phyloP scores from a whole-genome alignment of 2,329 filamentous ascomycete species.

The Coleophoma cylindrospora region DNA sequence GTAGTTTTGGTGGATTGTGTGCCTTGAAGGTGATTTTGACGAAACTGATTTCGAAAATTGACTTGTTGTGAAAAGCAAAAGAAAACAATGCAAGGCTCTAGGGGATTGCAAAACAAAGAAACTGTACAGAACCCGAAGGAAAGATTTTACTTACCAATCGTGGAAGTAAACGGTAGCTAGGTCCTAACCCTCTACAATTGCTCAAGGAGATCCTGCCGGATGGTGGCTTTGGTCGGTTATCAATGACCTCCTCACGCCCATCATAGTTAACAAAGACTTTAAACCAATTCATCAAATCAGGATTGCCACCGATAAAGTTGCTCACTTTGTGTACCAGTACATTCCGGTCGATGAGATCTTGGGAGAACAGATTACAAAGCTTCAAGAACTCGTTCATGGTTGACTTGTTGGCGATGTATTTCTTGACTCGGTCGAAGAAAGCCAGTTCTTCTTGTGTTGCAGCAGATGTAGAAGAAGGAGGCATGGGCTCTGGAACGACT shows the following conservation, averaged over 20 bases:
- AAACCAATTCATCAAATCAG: conserved; percentile 86
- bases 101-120: neutral
- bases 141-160: conserved; percentile 54
- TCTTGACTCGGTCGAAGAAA: conserved; percentile 96
- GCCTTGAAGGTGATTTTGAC: too few relatives aligned
- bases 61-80: too few relatives aligned
- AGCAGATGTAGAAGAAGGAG: conserved; percentile 67
- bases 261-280: conserved; percentile 78
- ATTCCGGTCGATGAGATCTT: conserved; percentile 84
- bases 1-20: too few relatives aligned
- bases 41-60: too few relatives aligned
- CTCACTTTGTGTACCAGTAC: conserved; percentile 78
- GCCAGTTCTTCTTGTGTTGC: conserved; percentile 79
- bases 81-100: neutral
- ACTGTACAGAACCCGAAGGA: neutral
- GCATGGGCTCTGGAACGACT: conserved; percentile 79
- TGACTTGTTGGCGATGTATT: conserved; percentile 88
- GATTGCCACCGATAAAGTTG: conserved; percentile 81
- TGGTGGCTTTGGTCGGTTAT: conserved; percentile 72
- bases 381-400: conserved; percentile 96
- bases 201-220: conserved; percentile 83
- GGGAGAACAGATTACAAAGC: conserved; percentile 90
- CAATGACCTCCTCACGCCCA: conserved; percentile 70
- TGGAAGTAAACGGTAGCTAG: conserved; percentile 89
- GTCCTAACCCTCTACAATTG: conserved; percentile 92